Conservation (phyloP, 495 filamentous ascomycete genomes). For the Podospora bellae-mahoneyi region DNA sequence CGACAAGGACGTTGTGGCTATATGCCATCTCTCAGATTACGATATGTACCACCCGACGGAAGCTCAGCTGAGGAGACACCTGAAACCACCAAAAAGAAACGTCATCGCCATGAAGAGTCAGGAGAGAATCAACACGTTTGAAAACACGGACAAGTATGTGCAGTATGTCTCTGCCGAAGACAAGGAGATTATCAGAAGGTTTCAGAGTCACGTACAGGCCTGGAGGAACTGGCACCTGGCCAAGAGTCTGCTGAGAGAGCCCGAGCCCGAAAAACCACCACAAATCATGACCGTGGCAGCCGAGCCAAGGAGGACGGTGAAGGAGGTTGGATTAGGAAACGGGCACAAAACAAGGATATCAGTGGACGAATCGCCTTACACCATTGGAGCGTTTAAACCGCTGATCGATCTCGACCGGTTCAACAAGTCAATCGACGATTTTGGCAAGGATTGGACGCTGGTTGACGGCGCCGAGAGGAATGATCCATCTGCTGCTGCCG, state of each 20-base stretch:
- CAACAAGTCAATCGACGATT: conserved; percentile 40
- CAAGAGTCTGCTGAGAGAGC: conserved; percentile 30
- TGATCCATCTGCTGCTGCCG: conserved; percentile 21
- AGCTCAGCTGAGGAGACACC: conserved; percentile 56
- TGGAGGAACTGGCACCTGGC: conserved; percentile 92
- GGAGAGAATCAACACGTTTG: conserved; percentile 82
- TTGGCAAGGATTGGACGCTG: conserved; percentile 34
- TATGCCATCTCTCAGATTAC: conserved; percentile 91
- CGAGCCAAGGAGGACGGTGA: conserved; percentile 30
- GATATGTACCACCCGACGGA: conserved; percentile 79
- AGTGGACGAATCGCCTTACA: conserved; percentile 44
- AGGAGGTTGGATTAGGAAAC: conserved; percentile 28
- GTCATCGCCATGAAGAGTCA: conserved; percentile 93
- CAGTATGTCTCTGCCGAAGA: conserved; percentile 89
- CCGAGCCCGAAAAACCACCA: conserved; percentile 28
- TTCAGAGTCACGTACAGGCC: conserved; percentile 64
- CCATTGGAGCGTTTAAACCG: conserved; percentile 56
- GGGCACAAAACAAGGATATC: conserved; percentile 35
- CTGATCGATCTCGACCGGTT: conserved; percentile 51
- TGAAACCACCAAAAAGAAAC: conserved; percentile 72
- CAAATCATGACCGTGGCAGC: conserved; percentile 22
- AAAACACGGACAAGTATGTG: conserved; percentile 77
- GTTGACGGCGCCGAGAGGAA: conserved; percentile 24
- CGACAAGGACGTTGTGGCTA: conserved; percentile 60
- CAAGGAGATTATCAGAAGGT: conserved; percentile 57